Base-by-base conservation (phyloP, 2,329 filamentous ascomycete genomes). In the Rutstroemia sp. region DNA sequence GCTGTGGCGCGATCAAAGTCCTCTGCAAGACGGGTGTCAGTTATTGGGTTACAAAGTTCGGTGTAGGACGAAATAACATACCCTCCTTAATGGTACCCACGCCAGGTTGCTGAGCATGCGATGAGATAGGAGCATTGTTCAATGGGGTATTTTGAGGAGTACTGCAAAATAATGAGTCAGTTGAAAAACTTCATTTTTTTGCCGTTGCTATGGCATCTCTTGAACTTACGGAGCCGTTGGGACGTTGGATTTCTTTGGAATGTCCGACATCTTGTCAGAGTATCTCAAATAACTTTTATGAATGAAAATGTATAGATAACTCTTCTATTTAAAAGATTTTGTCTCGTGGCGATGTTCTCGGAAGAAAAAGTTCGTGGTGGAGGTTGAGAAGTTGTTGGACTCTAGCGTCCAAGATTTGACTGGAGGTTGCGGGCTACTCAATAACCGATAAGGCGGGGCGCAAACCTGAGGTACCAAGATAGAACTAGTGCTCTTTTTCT, bases 141-240 rank as follows among this genome's bases (percentile, higher is more conserved):
- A 90, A 88, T 65, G 94, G 94, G 56, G 94, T 99, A 79, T 99
- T 99, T 77, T 99, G 94, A 70, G 94, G 94, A 70, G 94, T 99
- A 69, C 94, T 97, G 74, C 71, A 67, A 67, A 67, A 9, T 69
- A 25, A 47, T 52, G 48, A 54, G 58, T 68, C 56, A 67, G 61
- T 41, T 56, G 47, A 46, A 48, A 55, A 44, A 50, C 17, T 34
- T 41, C 50, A 8, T 14, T 25, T 48, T 30, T 54, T 39, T 39
- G 51, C 54, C 48, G 41, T 41, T 48, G 39, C 19, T 44, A 34
- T 44, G 38, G 44, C 46, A 21, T 47, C 37, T 52, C 51, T 50
- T 51, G 48, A 54, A 59, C 82, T 77, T 78, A 86, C 83, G 83
- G 83, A 63, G 83, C 83, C 63, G 80, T 76, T 65, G 78, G 77